Evolutionary conservation across 345 rosid genomes (phyloP).

Genomic region (Gynandropsis gynandra): DNA sequence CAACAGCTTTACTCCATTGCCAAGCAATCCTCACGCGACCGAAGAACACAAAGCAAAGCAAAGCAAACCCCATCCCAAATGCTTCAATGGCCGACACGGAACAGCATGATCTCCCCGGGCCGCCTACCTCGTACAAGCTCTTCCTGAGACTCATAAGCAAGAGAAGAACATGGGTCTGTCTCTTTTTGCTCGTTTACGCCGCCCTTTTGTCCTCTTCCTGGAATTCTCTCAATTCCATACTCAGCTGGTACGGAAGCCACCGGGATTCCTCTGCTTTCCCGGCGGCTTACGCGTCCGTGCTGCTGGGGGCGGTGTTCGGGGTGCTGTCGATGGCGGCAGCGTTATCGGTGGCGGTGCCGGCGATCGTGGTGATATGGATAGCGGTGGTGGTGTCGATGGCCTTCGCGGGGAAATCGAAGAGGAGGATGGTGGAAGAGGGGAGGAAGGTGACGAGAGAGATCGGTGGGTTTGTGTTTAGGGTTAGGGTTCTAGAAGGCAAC

Average conservation of each 20-base stretch:
- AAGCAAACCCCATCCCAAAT: constrained; percentile 20
- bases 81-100: constrained; percentile 32
- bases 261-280: constrained; percentile 54
- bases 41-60: constrained; percentile 3
- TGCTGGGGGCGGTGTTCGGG: constrained; percentile 76
- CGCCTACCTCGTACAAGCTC: constrained; percentile 39
- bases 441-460: constrained; percentile 78
- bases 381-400: constrained; percentile 65
- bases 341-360: constrained; percentile 82
- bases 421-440: constrained; percentile 55
- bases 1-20: constrained; percentile 22
- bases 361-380: constrained; percentile 79
- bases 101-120: constrained; percentile 29
- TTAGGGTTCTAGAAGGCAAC: constrained; percentile 75
- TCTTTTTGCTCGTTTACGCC: constrained; percentile 73
- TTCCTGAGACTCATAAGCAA: constrained; percentile 71
- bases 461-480: constrained; percentile 49
- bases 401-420: constrained; percentile 77
- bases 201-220: constrained; percentile 63
- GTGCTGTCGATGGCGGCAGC: constrained; percentile 82
- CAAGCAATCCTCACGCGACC: constrained; percentile 13
- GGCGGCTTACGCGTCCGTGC: constrained; percentile 80
- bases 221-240: constrained; percentile 68
- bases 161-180: constrained; percentile 82
- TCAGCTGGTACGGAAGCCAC: constrained; percentile 50